phyloP scores from a whole-genome alignment of 306 rosid species.

The Gillenia trifoliata region DNA sequence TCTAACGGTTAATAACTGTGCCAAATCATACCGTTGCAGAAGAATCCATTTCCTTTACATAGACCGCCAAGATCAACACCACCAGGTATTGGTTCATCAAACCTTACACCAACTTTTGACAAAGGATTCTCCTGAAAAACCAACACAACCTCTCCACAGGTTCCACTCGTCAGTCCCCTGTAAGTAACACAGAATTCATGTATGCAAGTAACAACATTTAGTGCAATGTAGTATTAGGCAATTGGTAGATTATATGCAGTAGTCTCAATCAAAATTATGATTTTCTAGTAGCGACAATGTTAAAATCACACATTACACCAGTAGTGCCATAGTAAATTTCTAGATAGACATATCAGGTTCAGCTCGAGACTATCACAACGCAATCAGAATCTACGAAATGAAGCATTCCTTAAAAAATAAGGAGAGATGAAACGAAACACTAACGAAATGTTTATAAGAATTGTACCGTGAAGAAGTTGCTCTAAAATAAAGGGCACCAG shows the following conservation, averaged over 20 bases:
- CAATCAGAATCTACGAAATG: background rate
- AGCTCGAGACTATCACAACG: background rate
- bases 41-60: conserved; percentile 82
- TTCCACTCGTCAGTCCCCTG: conserved; percentile 86
- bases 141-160: conserved; percentile 79
- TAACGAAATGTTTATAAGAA: conserved; percentile 5
- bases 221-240: too few species aligned
- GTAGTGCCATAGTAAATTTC: too few species aligned
- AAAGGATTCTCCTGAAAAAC: conserved; percentile 79
- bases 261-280: background rate
- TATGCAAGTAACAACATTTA: background rate
- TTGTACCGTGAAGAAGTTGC: conserved; percentile 66
- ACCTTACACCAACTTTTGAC: conserved; percentile 86
- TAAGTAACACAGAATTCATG: conserved; percentile 9
- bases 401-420: background rate
- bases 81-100: conserved; percentile 76
- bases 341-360: background rate
- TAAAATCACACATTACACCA: too few species aligned
- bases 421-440: conserved; percentile 18
- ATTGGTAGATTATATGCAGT: too few species aligned
- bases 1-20: conserved; percentile 14
- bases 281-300: too few species aligned
- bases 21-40: conserved; percentile 73
- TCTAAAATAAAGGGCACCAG: conserved; percentile 47
- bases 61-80: conserved; percentile 98